Conservation (phyloP, 495 filamentous ascomycete genomes). For the Neurospora sp. region DNA sequence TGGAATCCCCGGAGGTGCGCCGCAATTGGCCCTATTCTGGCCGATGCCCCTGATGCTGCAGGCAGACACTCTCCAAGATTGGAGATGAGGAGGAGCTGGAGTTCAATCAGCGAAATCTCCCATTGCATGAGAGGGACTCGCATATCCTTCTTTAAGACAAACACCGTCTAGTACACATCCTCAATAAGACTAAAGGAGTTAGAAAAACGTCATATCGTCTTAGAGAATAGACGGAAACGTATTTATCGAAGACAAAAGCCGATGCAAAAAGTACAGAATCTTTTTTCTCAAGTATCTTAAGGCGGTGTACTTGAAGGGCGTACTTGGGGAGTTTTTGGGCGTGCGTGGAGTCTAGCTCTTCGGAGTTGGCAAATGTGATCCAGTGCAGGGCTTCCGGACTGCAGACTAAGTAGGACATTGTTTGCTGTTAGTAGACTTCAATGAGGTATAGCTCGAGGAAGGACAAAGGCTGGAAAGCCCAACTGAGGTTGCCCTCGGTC, state of each 20-base stretch:
- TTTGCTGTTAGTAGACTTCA: neutral
- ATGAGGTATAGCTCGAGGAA: neutral
- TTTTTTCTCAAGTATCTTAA: too few relatives aligned
- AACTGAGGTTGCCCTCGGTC: too few relatives aligned
- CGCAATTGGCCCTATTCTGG: neutral
- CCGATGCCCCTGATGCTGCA: neutral
- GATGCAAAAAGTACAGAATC: too few relatives aligned
- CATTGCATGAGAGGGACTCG: neutral
- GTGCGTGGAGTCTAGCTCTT: too few relatives aligned
- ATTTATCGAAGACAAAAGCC: too few relatives aligned
- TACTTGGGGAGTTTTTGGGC: too few relatives aligned
- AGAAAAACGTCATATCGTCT: too few relatives aligned
- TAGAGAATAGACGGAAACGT: too few relatives aligned
- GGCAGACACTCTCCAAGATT: neutral
- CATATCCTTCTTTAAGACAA: too few relatives aligned
- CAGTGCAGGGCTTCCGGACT: neutral
- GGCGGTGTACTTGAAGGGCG: too few relatives aligned
- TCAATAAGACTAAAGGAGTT: too few relatives aligned
- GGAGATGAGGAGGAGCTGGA: neutral
- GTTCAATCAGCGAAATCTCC: neutral
- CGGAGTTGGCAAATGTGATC: neutral
- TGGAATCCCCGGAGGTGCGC: neutral
- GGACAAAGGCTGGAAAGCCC: neutral
- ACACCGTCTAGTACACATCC: too few relatives aligned
- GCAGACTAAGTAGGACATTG: neutral